Percentiles rank a stretch among this genome's conserved stretches.
phyloP scores from a whole-genome alignment of 495 filamentous ascomycete species.

The Hypoxylon fragiforme region DNA sequence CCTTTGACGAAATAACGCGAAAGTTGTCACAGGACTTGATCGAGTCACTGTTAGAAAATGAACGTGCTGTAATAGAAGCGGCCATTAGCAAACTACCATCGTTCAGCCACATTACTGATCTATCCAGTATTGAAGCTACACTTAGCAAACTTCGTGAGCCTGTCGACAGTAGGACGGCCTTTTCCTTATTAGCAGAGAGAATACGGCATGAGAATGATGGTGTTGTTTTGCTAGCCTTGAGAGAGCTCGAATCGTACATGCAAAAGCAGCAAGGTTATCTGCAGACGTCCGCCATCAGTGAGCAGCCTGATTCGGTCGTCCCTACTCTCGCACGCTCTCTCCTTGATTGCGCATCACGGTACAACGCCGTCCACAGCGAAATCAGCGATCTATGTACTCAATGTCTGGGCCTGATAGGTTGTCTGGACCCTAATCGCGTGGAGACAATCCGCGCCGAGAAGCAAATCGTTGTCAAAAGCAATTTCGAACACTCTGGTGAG shows the following conservation, averaged over 20 bases:
- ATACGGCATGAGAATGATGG: slow-evolving; percentile 80
- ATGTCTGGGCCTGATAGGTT: slow-evolving; percentile 85
- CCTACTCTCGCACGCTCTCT: slow-evolving; percentile 70
- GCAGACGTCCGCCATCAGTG: slow-evolving; percentile 78
- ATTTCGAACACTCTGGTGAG: slow-evolving; percentile 79
- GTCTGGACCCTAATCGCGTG: slow-evolving; percentile 85
- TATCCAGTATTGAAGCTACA: slow-evolving; percentile 65
- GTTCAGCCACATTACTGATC: slow-evolving; percentile 67
- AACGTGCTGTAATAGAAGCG: slow-evolving; percentile 61
- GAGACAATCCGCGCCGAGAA: slow-evolving; percentile 76
- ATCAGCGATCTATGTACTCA: slow-evolving; percentile 74
- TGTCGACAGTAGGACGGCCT: slow-evolving; percentile 59
- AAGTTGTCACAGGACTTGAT: slow-evolving; percentile 63
- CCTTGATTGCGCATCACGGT: slow-evolving; percentile 80
- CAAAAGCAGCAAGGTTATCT: slow-evolving; percentile 75
- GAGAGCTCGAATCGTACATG: slow-evolving; percentile 74
- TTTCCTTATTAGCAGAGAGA: slow-evolving; percentile 69
- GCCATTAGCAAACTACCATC: slow-evolving; percentile 76
- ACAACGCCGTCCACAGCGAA: slow-evolving; percentile 64
- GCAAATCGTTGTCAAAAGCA: slow-evolving; percentile 79
- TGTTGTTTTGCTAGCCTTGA: slow-evolving; percentile 77
- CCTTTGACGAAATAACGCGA: slow-evolving; percentile 63
- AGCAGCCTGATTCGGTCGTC: slow-evolving; percentile 80
- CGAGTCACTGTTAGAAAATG: slow-evolving; percentile 62
- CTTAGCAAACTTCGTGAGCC: slow-evolving; percentile 65